phyloP scores from a whole-genome alignment of 176 grass and related monocot species.

The Chloris gayana region DNA sequence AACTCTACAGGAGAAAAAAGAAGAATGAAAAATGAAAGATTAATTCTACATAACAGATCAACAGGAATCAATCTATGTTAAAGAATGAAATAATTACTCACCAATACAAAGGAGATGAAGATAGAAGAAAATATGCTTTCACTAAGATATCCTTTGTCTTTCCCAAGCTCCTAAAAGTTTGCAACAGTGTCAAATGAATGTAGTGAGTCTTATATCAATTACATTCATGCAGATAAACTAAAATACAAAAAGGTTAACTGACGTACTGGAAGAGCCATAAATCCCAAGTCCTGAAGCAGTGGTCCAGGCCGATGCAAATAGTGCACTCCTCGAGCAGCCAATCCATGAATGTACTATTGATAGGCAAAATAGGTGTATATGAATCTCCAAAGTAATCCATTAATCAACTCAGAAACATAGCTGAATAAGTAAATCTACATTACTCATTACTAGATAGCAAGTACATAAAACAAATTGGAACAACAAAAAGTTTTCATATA shows the following conservation, averaged over 20 bases:
- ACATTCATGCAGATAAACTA: neutral
- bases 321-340: conserved; percentile 96
- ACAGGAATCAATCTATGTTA: neutral
- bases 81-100: conserved; percentile 32
- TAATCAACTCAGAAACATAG: conserved; percentile 50
- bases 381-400: conserved; percentile 48
- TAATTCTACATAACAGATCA: neutral
- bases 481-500: neutral
- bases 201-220: conserved; percentile 24
- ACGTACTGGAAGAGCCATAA: conserved; percentile 95
- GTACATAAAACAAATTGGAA: neutral
- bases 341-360: conserved; percentile 91
- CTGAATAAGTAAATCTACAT: conserved; percentile 33
- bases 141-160: conserved; percentile 81
- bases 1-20: neutral
- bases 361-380: conserved; percentile 54
- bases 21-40: neutral
- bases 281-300: conserved; percentile 88
- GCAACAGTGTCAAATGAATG: conserved; percentile 12
- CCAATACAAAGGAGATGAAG: conserved; percentile 85
- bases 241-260: conserved; percentile 26
- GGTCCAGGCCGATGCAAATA: conserved; percentile 96
- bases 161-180: conserved; percentile 69
- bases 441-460: conserved; percentile 24
- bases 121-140: conserved; percentile 84